A percentile compares a stretch with the other conserved stretches of the same genome.
phyloP scores from a whole-genome alignment of 2,329 filamentous ascomycete species.

The Coniella vitis region DNA sequence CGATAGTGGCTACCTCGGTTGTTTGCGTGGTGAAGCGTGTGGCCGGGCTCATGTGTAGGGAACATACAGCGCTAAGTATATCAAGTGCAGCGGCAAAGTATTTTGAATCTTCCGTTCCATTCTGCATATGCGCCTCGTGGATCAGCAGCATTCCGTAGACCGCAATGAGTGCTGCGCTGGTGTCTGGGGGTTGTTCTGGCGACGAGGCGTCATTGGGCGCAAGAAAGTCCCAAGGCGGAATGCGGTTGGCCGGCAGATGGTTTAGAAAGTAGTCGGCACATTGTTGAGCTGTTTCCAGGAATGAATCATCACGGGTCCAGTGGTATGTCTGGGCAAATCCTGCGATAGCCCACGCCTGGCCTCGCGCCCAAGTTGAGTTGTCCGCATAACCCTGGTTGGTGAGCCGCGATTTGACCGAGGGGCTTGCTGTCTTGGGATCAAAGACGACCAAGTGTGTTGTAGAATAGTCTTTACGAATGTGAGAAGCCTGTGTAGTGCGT shows the following conservation, averaged over 20 bases:
- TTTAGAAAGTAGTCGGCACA: slow-evolving; percentile 40
- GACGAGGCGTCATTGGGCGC: too few species aligned
- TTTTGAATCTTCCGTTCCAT: not conserved
- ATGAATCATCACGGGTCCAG: slow-evolving; percentile 36
- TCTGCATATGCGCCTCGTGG: not conserved
- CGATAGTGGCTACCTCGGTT: not conserved
- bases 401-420: slow-evolving; percentile 28
- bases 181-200: slow-evolving; percentile 27
- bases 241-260: slow-evolving; percentile 28
- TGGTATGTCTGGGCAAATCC: slow-evolving; percentile 39
- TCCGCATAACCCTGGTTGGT: slow-evolving; percentile 41
- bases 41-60: not conserved
- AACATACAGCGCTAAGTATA: not conserved
- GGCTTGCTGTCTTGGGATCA: not conserved
- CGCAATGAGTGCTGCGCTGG: slow-evolving; percentile 31
- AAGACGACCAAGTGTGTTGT: slow-evolving; percentile 26
- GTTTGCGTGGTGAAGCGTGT: not conserved
- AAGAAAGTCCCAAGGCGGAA: slow-evolving; percentile 45
- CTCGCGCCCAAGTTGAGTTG: slow-evolving; percentile 38
- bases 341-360: slow-evolving; percentile 42
- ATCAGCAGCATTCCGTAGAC: slow-evolving; percentile 21
- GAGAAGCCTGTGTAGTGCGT: slow-evolving; percentile 29
- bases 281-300: slow-evolving; percentile 33
- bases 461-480: slow-evolving; percentile 32
- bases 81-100: not conserved